Evolutionary conservation across 805 yeast species (phyloP), one percentile per base, ranked within the genome.

Genomic region (Suhomyces sp.): DNA sequence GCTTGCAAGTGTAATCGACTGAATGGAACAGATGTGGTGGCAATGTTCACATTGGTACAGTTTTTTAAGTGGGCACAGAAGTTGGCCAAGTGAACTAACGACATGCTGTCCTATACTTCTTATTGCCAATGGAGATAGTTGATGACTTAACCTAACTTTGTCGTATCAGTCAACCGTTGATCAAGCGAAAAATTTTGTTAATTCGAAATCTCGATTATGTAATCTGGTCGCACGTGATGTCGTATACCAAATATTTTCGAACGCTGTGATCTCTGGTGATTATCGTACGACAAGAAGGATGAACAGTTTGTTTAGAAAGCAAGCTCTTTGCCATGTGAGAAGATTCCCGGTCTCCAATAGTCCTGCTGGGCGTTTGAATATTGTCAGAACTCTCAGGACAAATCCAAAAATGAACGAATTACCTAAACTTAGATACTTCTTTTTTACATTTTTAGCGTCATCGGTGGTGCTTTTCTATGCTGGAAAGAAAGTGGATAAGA

Each of bases 41-140:
- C 80, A 44, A 84, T 73, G 63, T 83, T 83, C 47, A 89, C 93
- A 68, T 87, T 81, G 13, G 89, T 80, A 61, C 93, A 90, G 72
- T 94, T 94, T 69, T 90, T 96, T 57, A 94, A 68, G 66, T 93
- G 98, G 22, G 96, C 85, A 66, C 97, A 89, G 44, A 88, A 78
- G 73, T 90, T 82, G 12, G 93, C 94, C 56, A 94, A 79, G 59
- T 85, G 87, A 48, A 88, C 96, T 51, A 92, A 78, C 31, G 97
- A 91, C 97, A 93, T 91, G 51, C 10, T 42, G 42, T 17, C 24
- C 22, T 17, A 17, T 38, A 19, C 24, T 17, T 38, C 12, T 10
- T 19, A 17, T 33, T 49, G 26, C 23, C 22, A 23, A 22, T 33
- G 24, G 51, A 49, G 13, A 4, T 38, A 17, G 19, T 17, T 10